Percentiles rank a stretch among this genome's conserved stretches.
Evolutionary conservation across 148 eudicot genomes (phyloP).

Genomic region (Amaranthus cruentus): DNA sequence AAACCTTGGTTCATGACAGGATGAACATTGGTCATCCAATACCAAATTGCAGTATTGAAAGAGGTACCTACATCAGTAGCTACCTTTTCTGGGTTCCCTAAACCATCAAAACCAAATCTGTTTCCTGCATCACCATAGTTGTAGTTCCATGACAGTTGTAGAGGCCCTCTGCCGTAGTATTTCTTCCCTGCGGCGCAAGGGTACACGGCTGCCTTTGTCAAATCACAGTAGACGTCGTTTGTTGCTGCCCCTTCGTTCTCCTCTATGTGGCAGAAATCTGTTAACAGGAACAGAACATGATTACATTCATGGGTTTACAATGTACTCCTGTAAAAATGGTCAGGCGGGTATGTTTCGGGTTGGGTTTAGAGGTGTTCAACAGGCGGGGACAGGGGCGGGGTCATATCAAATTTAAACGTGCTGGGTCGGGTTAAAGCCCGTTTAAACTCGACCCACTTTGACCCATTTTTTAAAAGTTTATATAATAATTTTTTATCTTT

Average conservation of each 20-base stretch:
- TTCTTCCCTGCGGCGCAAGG: constrained; percentile 36
- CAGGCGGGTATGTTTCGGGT: too few relatives aligned
- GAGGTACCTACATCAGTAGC: constrained; percentile 39
- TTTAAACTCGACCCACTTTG: too few relatives aligned
- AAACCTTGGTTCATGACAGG: constrained; percentile 43
- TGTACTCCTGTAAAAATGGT: too few relatives aligned
- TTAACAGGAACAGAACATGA: too few relatives aligned
- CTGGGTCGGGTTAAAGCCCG: too few relatives aligned
- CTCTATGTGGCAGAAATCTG: constrained; percentile 37
- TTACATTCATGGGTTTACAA: too few relatives aligned
- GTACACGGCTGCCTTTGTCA: constrained; percentile 19
- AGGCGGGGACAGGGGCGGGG: too few relatives aligned
- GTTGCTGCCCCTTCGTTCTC: constrained; percentile 22
- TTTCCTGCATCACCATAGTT: constrained; percentile 50
- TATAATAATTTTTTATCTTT: too few relatives aligned
- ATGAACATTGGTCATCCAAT: constrained; percentile 44
- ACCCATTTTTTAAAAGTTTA: too few relatives aligned
- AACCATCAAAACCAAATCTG: constrained; percentile 36
- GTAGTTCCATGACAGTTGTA: constrained; percentile 56
- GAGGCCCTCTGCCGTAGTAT: constrained; percentile 67
- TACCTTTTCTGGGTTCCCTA: constrained; percentile 42
- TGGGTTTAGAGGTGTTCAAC: too few relatives aligned
- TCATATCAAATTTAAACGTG: too few relatives aligned
- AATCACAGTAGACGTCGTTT: constrained; percentile 28
- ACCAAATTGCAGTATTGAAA: constrained; percentile 63